phyloP scores from a whole-genome alignment of 2,329 filamentous ascomycete species.

The Ceratocystis papillata region DNA sequence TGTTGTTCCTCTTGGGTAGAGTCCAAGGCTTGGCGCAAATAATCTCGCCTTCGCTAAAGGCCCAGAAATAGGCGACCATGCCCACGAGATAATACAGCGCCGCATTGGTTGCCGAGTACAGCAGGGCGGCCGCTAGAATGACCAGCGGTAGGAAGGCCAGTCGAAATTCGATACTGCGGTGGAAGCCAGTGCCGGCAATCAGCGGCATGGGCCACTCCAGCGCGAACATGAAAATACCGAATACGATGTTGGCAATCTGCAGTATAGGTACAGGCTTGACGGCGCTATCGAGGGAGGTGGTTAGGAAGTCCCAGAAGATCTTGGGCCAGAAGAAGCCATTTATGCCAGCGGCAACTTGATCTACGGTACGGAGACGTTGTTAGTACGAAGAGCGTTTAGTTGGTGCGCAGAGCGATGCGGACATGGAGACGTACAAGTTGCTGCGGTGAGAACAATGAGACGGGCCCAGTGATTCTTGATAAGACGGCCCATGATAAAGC shows the following conservation, averaged over 20 bases:
- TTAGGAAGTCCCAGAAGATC: conserved; percentile 95
- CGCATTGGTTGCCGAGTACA: conserved; percentile 88
- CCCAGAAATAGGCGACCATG: conserved; percentile 87
- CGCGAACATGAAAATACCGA: conserved; percentile 66
- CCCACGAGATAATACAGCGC: conserved; percentile 86
- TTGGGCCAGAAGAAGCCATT: conserved; percentile 97
- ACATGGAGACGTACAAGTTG: conserved; percentile 48
- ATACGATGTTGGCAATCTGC: conserved; percentile 78
- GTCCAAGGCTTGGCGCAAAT: conserved; percentile 62
- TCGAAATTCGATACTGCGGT: conserved; percentile 78
- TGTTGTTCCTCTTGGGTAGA: conserved; percentile 45
- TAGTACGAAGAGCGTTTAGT: conserved; percentile 5
- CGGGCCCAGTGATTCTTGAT: conserved; percentile 99
- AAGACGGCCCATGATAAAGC: conserved; percentile 69
- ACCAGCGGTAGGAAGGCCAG: conserved; percentile 73
- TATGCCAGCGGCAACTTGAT: conserved; percentile 74
- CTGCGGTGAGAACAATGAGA: conserved; percentile 80
- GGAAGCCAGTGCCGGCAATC: conserved; percentile 64
- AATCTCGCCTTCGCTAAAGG: conserved; percentile 88
- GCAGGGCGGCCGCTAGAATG: conserved; percentile 59
- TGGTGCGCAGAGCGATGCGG: neutral
- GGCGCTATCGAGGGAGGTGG: conserved; percentile 73
- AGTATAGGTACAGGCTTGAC: conserved; percentile 81
- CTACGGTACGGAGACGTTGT: conserved; percentile 36
- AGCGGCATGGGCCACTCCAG: conserved; percentile 84